Evolutionary conservation across 441 rosid genomes (phyloP).

Genomic region (Populus hybrid): DNA sequence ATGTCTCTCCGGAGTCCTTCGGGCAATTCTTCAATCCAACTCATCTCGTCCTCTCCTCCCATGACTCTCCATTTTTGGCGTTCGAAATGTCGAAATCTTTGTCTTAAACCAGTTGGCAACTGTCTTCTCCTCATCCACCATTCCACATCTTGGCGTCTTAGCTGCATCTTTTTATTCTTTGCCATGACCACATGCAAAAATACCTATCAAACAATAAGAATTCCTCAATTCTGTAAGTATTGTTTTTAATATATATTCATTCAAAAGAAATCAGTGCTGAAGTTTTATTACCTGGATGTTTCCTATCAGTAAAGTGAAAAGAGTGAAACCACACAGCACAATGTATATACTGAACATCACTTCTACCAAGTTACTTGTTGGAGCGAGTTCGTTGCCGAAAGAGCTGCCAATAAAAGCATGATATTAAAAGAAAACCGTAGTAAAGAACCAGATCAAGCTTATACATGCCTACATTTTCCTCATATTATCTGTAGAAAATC

Average conservation of each 20-base stretch:
- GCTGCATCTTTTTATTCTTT: conserved; percentile 62
- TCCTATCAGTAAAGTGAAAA: conserved; percentile 70
- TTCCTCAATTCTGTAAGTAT: not conserved
- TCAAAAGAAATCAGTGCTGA: not conserved
- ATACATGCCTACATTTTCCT: not conserved
- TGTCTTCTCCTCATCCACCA: conserved; percentile 92
- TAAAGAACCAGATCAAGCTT: not conserved
- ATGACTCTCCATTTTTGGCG: conserved; percentile 56
- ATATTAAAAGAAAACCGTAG: not conserved
- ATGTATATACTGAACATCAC: conserved; percentile 61
- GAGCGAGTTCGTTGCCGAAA: conserved; percentile 60
- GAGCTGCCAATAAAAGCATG: conserved; percentile 38
- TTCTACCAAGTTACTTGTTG: conserved; percentile 59
- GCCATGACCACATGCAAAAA: conserved; percentile 59
- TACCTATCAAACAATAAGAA: conserved; percentile 33
- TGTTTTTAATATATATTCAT: not conserved
- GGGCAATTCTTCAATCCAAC: conserved; percentile 62
- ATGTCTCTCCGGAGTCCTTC: conserved; percentile 80
- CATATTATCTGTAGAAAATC: not conserved
- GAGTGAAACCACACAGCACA: conserved; percentile 58
- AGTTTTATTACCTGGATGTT: conserved; percentile 59
- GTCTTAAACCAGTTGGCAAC: conserved; percentile 56
- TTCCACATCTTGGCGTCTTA: conserved; percentile 58
- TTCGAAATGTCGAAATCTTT: conserved; percentile 60
- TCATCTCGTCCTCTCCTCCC: conserved; percentile 67